Evolutionary conservation across 176 grass and related monocot species (phyloP).

Genomic region (Olyra latifolia): DNA sequence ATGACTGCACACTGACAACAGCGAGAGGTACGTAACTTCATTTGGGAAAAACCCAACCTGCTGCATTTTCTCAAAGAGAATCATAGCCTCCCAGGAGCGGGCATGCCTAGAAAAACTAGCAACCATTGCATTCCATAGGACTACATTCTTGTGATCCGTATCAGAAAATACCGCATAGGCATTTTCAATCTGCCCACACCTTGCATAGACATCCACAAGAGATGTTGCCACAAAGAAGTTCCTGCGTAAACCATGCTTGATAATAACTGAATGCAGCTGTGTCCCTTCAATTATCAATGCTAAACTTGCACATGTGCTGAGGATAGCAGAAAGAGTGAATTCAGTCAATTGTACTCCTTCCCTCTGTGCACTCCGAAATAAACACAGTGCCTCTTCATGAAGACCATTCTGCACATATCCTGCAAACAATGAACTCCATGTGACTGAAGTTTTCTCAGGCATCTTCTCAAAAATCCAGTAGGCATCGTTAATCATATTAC

Average conservation of each 20-base stretch:
- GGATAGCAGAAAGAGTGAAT: constrained; percentile 62
- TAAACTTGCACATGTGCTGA: constrained; percentile 58
- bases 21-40: constrained; percentile 58
- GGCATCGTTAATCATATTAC: constrained; percentile 60
- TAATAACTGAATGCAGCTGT: constrained; percentile 50
- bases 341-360: constrained; percentile 50
- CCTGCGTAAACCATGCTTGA: constrained; percentile 48
- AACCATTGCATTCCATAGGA: constrained; percentile 71
- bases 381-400: constrained; percentile 50
- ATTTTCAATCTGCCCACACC: constrained; percentile 52
- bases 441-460: constrained; percentile 60
- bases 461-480: constrained; percentile 59
- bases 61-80: constrained; percentile 82
- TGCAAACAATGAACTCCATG: constrained; percentile 62
- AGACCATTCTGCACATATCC: constrained; percentile 69
- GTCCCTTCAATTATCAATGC: constrained; percentile 52
- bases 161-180: constrained; percentile 54
- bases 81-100: constrained; percentile 56
- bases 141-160: constrained; percentile 48
- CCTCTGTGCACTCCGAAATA: constrained; percentile 43
- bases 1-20: constrained; percentile 57
- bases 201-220: constrained; percentile 65
- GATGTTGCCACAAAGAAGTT: constrained; percentile 60
- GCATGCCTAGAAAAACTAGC: constrained; percentile 63
- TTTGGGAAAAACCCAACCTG: constrained; percentile 45